Evolutionary conservation across 139 green algal genomes (phyloP), one percentile per base, ranked within the genome.

Genomic region (Volvox reticuliferus): DNA sequence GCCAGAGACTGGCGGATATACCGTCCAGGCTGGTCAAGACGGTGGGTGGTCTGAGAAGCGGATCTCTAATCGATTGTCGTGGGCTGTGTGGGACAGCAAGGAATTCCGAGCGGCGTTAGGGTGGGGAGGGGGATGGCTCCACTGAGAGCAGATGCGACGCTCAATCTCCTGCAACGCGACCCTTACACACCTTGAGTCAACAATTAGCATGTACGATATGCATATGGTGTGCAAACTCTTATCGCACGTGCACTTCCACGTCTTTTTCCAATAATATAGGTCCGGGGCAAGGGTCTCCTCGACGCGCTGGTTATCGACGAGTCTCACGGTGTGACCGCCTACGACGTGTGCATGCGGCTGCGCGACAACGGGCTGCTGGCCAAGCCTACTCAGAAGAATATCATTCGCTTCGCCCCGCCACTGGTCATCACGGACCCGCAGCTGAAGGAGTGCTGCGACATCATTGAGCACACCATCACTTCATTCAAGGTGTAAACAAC

Each of bases 371-470:
- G 97, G 5, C 90, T 99, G 82, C 95, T 99, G 86, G 96, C 97
- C 75, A 99, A 99, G 96, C 98, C 98, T n/a, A 99, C 98, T 0
- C 91, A 97, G 79, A 95, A 88, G 71, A 95, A 99, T 92, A 97
- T 99, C 94, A 99, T 99, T 90, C 96, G 98, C 75, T 94, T 99
- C 71, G 97, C 97, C 28, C 97, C 97, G 18, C 97, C 97, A 19
- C 95, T 99, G 62, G 88, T 96, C 35, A 97, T 99, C 87, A 98
- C 88, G 18, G 95, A 97, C 69, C 88, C 92, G 67, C 95, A 99
- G 94, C 89, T 98, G 75, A 24, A 91, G 55, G 96, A 98, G 82
- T 97, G 96, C 30, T 88, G 88, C 1, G 95, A 91, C 71, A 97
- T 98, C 93, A 97, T 99, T 76, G 79, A 92, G 63, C 77, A 89